Evolutionary conservation across 192 early-diverging fungal species (phyloP), one percentile per base, ranked within the genome.

Genomic region (Rhizophagus clarus): DNA sequence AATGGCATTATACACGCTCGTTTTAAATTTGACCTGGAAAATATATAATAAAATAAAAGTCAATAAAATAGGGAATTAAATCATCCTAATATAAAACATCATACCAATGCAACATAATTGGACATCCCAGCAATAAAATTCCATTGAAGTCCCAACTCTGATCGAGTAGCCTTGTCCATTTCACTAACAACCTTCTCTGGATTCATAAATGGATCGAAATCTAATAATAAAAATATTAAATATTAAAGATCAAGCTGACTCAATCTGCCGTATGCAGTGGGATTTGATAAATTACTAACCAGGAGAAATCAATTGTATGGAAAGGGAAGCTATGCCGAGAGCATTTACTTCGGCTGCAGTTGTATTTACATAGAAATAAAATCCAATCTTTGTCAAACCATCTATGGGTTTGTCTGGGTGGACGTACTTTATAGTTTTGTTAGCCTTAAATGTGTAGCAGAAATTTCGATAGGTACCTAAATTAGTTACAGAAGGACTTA

Each of bases 81-180:
- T 12, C 11, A 15, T 72, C 1, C 1, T 22, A 72, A 45, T 37
- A 2, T 37, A 2, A 63, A 22, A 1, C n/a, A 9, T 37, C 20
- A 45, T 20, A 72, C 69, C 69, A 72, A 26, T 40, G 69, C 32
- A 72, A 32, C 37, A 45, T 72, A 72, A 22, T n/a, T 17, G 0
- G 42, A 31, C 69, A 72, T 40, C 9, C 29, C 69, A 42, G 69
- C 29, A 72, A 72, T 34, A 72, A 72, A 72, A n/a, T 72, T 40
- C 32, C 69, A 40, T 72, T 72, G 34, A 37, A 72, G 37, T 20
- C 12, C 4, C 34, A 72, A 42, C 14, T 72, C 29, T 24, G 69
- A 72, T 45, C 22, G 26, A 45, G 20, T 24, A 24, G 32, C 69
- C n/a, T 72, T 45, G 4, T 42, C 69, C 69, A 72, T 72, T 34